Evolutionary conservation across 225 moss, liverwort and hornwort genomes (phyloP), one percentile per base, ranked within the genome.

Genomic region (Sphagnum contortum): DNA sequence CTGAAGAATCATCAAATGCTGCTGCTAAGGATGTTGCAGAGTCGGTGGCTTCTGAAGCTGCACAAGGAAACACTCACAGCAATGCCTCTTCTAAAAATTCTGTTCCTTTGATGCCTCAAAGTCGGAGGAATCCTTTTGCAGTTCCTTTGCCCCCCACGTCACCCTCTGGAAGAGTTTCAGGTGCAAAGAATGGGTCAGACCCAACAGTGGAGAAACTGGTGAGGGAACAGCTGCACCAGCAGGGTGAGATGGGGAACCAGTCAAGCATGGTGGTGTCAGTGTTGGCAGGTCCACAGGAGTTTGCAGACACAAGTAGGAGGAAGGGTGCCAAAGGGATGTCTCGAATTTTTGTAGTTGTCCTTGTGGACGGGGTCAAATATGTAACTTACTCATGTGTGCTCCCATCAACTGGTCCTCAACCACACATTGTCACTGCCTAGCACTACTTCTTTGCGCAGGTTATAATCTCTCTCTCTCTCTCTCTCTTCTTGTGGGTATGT

Each of bases 311-410:
- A 29, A 29, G 64, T 60, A 62, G 74, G 52, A 61, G 55, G 61
- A 77, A 77, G 57, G 67, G 14, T 0, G 54, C 62, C 1, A 78
- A 76, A 47, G 71, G 76, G 6, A 63, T 74, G 65, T 75, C 76
- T 6, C 80, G 53, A 48, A 76, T 90, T 63, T 90, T 80, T 77
- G 80, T 87, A 66, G 82, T 90, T 47, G 76, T 90, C 66, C 69
- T 85, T 45, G 80, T 87, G 4, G 68, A 87, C 66, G 76, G 77
- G 61, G 74, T 82, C 12, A 82, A 87, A 69, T 82, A 90, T 68
- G 75, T 87, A 4, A 82, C 76, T 2, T 90, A 84, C 58, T 90
- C 80, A 44, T 90, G 87, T 67, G 73, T 78, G 65, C 78, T 90
- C 48, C 84, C 87, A 55, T 64, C 77, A 55, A 64, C 68, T 55